Evolutionary conservation across 768 basidiomycete genomes (phyloP), one percentile per base, ranked within the genome.

Genomic region (Pisolithus albus): DNA sequence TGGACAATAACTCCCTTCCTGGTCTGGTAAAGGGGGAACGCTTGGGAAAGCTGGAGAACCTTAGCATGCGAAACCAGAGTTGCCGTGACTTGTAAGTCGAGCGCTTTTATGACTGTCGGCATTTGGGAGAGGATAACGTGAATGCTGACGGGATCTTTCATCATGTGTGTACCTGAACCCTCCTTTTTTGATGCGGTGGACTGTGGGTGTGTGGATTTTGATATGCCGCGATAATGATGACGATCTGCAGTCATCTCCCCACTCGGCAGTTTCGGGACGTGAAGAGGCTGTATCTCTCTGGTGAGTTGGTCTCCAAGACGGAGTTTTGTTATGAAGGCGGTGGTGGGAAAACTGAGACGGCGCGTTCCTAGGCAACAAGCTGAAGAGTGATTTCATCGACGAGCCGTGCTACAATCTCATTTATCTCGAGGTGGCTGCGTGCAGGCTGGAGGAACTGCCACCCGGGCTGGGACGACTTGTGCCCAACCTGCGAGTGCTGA

Each of bases 201-300:
- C 23, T 21, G 15, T 43, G 42, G 45, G 45, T 46, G 45, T 32
- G 45, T 15, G 45, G 15, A 26, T 46, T 46, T 54, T 56, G 53
- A 56, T 47, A 50, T 55, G 47, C 41, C 67, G 63, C 56, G 53
- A 53, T 60, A 57, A 60, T 62, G 61, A 56, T 67, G 55, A 62
- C 57, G 63, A 63, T 63, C 62, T 67, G 52, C 68, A 77, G 76
- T 60, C 56, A 69, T 49, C 62, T 78, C 47, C 67, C 68, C 53
- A 69, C 68, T 10, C 82, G 81, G 61, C 87, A 92, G 64, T 80
- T 96, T 62, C 83, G 90, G 63, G 91, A 94, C 72, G 84, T 92
- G 61, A 94, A 93, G 72, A 83, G 94, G 49, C 71, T 98, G 64
- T 99, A 97, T 75, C 81, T 97, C 50, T 94, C 92, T 58, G 92